Conservation (phyloP, 306 rosid genomes). For the Gastrolobium villosum region DNA sequence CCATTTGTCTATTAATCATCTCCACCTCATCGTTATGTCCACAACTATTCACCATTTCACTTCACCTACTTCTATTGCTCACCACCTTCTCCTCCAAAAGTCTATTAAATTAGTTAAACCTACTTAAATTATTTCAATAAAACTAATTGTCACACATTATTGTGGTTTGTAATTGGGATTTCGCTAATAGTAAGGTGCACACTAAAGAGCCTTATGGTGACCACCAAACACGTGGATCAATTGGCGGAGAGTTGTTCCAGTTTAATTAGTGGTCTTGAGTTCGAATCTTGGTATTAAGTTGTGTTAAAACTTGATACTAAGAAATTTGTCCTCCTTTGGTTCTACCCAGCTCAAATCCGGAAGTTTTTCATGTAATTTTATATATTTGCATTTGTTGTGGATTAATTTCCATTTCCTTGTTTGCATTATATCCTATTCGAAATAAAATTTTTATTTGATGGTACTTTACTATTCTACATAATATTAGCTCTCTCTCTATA, state of each 20-base stretch:
- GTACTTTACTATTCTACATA: not conserved
- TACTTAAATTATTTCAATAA: conserved; percentile 19
- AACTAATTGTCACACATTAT: not conserved
- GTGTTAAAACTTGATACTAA: too few species aligned
- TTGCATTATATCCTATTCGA: conserved; percentile 13
- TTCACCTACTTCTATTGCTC: conserved; percentile 40
- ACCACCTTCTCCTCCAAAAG: conserved; percentile 40
- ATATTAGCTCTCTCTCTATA: not conserved
- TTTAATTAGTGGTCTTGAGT: too few species aligned
- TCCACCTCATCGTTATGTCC: not conserved
- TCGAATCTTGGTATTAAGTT: too few species aligned
- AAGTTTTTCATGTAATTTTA: not conserved
- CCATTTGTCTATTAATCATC: not conserved
- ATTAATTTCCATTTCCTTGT: conserved; percentile 10
- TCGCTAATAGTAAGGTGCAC: not conserved
- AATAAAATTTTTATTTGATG: not conserved
- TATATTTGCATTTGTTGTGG: not conserved
- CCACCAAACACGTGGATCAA: too few species aligned
- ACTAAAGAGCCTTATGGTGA: not conserved
- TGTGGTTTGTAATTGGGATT: not conserved
- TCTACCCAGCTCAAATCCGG: too few species aligned
- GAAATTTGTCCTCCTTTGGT: too few species aligned
- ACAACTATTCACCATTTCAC: not conserved
- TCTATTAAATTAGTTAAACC: conserved; percentile 10
- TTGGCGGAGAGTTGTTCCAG: too few species aligned